Percentiles rank a stretch among this genome's conserved stretches.
Conservation (phyloP, 176 grass and related monocot genomes). For the Musa beccarii region DNA sequence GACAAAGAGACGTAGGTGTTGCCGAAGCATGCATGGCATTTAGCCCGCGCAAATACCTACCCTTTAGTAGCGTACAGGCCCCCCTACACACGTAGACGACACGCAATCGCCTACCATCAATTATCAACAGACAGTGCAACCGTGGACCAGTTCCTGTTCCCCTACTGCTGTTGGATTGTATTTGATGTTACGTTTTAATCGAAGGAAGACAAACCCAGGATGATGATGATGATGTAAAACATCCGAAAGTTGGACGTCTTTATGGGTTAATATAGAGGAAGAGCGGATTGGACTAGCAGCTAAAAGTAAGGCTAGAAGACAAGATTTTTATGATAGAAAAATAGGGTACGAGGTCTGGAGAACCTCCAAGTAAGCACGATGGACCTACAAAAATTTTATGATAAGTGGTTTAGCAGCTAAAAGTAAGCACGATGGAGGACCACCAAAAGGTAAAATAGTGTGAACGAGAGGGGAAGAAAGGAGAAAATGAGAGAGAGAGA, state of each 20-base stretch:
- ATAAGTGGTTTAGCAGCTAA: too few species aligned
- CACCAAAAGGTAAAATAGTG: background rate
- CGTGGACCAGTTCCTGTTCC: background rate
- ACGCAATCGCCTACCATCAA: background rate
- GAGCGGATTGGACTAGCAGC: too few species aligned
- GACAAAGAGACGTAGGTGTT: background rate
- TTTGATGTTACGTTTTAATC: background rate
- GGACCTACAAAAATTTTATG: too few species aligned
- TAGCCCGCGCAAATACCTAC: background rate
- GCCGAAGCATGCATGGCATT: background rate
- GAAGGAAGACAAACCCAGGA: background rate
- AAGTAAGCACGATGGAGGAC: background rate
- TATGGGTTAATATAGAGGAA: too few species aligned
- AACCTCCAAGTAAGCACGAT: too few species aligned
- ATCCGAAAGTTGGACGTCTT: background rate
- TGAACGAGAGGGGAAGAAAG: background rate
- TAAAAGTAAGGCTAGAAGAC: background rate
- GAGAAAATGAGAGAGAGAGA: background rate
- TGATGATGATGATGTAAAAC: background rate
- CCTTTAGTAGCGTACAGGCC: background rate
- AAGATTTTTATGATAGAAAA: background rate
- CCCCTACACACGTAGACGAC: background rate
- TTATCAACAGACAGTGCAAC: background rate
- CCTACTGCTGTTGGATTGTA: background rate
- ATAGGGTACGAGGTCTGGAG: constrained; percentile 5